These are phyloP conservation scores for Suillus placidus DNA, from an alignment of 768 basidiomycete species.

Conservation along the genomic window DNA sequence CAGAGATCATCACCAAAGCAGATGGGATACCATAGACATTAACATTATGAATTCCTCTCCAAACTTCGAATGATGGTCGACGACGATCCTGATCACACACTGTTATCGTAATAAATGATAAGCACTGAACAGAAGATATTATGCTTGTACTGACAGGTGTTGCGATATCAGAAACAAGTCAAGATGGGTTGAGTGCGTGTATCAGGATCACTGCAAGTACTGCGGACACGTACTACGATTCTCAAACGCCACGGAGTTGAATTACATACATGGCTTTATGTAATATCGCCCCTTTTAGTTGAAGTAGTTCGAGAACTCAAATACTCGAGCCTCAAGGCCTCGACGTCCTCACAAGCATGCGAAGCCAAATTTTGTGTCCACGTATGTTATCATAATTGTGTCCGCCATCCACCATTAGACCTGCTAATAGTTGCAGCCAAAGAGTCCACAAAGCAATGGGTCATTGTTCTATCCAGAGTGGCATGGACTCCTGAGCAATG, in stretches of 20 bases:
- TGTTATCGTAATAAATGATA: background rate
- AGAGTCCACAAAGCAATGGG: background rate
- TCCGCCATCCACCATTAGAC: background rate
- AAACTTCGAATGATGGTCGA: background rate
- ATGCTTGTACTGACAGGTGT: background rate
- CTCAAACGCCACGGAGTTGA: background rate
- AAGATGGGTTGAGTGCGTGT: background rate
- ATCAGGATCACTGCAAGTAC: background rate
- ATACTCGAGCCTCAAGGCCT: background rate
- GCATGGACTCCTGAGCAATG: background rate
- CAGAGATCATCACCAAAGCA: constrained; percentile 44
- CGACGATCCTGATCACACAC: background rate
- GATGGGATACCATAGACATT: constrained; percentile 49
- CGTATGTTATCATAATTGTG: background rate
- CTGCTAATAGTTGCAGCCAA: background rate
- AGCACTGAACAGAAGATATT: background rate
- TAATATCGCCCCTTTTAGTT: background rate
- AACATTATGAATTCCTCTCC: constrained; percentile 41
- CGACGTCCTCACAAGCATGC: background rate
- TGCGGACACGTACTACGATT: background rate
- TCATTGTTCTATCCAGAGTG: background rate
- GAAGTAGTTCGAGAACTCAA: background rate
- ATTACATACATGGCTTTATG: background rate
- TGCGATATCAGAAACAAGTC: background rate
- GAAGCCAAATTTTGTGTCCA: background rate